phyloP scores from a whole-genome alignment of 179 eudicot genomes.

The Carnegiea gigantea region DNA sequence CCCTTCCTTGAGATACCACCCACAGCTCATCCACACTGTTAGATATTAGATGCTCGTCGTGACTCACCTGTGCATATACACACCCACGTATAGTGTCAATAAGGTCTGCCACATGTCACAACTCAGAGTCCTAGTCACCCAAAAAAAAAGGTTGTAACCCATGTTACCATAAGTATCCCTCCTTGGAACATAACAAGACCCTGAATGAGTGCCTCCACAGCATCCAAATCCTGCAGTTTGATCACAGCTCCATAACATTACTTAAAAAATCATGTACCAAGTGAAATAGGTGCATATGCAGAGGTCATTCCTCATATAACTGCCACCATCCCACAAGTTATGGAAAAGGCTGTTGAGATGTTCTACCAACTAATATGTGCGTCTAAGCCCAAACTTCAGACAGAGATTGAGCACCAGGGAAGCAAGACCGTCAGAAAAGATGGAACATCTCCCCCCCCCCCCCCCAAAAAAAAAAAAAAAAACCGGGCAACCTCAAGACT shows the following conservation, averaged over 20 bases:
- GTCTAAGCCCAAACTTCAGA: neutral
- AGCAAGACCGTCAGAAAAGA: neutral
- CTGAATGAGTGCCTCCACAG: slow-evolving; percentile 97
- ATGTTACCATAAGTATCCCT: slow-evolving; percentile 89
- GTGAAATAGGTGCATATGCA: neutral
- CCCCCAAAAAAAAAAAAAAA: no score
- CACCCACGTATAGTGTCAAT: slow-evolving; percentile 10
- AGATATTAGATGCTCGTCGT: slow-evolving; percentile 93
- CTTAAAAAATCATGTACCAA: neutral
- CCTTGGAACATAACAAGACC: slow-evolving; percentile 99
- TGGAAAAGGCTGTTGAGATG: neutral
- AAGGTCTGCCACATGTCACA: no score
- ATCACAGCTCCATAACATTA: neutral
- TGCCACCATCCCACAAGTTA: neutral
- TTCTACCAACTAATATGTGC: neutral
- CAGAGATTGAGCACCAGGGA: neutral
- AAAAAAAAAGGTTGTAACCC: neutral
- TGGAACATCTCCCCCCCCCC: no score
- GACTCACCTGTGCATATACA: slow-evolving; percentile 74
- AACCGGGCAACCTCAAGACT: no score
- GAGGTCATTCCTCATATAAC: neutral
- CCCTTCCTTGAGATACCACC: slow-evolving; percentile 84
- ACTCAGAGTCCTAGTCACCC: neutral
- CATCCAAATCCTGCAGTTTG: slow-evolving; percentile 83
- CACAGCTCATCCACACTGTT: slow-evolving; percentile 97